Percentiles rank a stretch among this genome's conserved stretches.
These are phyloP conservation scores for Gaertneriomyces semiglobifer DNA, from an alignment of 192 early-diverging fungal genomes.

Conservation along the genomic window DNA sequence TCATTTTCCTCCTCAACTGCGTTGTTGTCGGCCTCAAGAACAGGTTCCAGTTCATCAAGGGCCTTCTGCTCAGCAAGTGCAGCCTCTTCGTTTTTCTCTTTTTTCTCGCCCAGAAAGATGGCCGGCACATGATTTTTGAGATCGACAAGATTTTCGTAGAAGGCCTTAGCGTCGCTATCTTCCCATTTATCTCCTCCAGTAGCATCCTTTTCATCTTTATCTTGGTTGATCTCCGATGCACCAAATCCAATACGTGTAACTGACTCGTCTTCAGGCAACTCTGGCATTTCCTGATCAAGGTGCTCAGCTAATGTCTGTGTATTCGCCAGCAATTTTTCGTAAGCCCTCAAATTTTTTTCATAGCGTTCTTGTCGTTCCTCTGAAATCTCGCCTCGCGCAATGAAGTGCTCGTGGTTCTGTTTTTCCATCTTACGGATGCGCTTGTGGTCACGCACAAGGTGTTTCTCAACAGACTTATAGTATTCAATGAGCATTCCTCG, in stretches of 20 bases:
- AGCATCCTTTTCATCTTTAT: conserved; percentile 19
- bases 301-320: conserved; percentile 66
- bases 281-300: conserved; percentile 72
- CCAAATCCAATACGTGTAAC: conserved; percentile 34
- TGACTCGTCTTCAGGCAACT: conserved; percentile 72
- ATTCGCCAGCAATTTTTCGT: conserved; percentile 63
- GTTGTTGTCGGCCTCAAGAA: background rate
- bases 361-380: conserved; percentile 76
- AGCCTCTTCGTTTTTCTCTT: conserved; percentile 22
- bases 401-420: conserved; percentile 73
- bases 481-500: conserved; percentile 56
- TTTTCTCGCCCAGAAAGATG: conserved; percentile 65
- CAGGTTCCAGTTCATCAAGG: conserved; percentile 6
- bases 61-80: conserved; percentile 17
- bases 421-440: conserved; percentile 70
- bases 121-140: conserved; percentile 77
- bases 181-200: conserved; percentile 70
- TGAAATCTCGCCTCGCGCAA: conserved; percentile 73
- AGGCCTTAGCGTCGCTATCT: conserved; percentile 84
- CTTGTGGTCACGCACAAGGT: conserved; percentile 68
- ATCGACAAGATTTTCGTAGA: conserved; percentile 86
- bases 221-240: conserved; percentile 26
- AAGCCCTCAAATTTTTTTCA: conserved; percentile 63
- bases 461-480: conserved; percentile 52
- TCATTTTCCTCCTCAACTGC: conserved; percentile 10